phyloP scores from a whole-genome alignment of 2,329 filamentous ascomycete genomes.

The Colletotrichum horii region DNA sequence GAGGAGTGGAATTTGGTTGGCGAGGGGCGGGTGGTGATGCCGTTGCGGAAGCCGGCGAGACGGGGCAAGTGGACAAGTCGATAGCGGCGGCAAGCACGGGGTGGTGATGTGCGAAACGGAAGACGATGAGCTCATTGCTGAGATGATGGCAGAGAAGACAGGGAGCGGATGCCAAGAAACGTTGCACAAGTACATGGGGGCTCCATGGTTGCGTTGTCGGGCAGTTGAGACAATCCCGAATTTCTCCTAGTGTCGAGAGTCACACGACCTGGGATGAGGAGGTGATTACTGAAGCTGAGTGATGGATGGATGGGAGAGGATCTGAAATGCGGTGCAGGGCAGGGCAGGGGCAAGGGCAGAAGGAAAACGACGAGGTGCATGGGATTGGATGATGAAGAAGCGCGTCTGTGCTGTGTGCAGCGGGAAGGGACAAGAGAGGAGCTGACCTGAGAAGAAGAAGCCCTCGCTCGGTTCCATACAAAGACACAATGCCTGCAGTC shows the following conservation, averaged over 20 bases:
- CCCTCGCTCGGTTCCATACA: background rate
- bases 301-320: background rate
- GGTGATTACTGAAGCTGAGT: background rate
- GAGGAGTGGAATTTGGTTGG: background rate
- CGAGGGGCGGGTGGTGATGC: background rate
- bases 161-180: conserved; percentile 12
- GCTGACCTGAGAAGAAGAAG: background rate
- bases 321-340: background rate
- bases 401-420: background rate
- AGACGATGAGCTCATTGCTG: conserved; percentile 16
- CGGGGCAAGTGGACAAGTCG: background rate
- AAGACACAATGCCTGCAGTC: background rate
- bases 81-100: background rate
- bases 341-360: background rate
- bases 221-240: conserved; percentile 17
- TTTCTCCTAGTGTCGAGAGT: conserved; percentile 12
- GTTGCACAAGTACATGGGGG: conserved; percentile 17
- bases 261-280: conserved; percentile 14
- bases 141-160: conserved; percentile 1
- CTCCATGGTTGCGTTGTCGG: conserved; percentile 12
- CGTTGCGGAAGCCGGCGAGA: background rate
- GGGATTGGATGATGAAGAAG: background rate
- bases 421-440: background rate
- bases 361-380: background rate
- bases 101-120: background rate